Conservation (phyloP, 192 early-diverging fungal species). For the Irineochytrium annulatum region DNA sequence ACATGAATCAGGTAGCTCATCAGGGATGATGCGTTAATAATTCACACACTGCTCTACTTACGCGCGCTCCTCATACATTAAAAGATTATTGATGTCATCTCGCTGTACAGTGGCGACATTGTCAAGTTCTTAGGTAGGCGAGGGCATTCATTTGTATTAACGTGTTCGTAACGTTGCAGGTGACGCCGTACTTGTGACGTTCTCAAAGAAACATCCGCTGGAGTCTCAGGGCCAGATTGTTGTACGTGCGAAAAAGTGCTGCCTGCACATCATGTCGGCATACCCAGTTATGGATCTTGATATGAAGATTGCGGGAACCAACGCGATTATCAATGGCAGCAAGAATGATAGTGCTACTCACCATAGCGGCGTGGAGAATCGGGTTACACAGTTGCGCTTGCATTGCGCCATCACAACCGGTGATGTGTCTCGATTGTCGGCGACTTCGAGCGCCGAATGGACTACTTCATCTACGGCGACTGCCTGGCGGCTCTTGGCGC, state of each 20-base stretch:
- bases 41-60: no score
- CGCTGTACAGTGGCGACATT: neutral
- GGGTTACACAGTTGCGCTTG: neutral
- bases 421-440: neutral
- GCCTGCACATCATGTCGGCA: neutral
- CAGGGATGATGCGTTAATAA: no score
- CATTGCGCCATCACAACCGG: neutral
- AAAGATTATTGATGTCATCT: neutral
- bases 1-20: no score
- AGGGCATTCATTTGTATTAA: no score
- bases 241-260: neutral
- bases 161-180: no score
- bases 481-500: neutral
- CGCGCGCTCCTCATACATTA: no score
- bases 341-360: neutral
- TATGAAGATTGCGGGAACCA: neutral
- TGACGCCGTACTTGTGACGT: neutral
- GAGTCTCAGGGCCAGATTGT: neutral
- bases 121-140: no score
- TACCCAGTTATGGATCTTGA: neutral
- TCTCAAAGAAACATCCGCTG: neutral
- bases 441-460: neutral
- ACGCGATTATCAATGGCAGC: neutral
- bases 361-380: neutral
- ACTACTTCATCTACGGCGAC: neutral